phyloP scores from a whole-genome alignment of 208 protist genomes.

The Trypanosoma scelopori region DNA sequence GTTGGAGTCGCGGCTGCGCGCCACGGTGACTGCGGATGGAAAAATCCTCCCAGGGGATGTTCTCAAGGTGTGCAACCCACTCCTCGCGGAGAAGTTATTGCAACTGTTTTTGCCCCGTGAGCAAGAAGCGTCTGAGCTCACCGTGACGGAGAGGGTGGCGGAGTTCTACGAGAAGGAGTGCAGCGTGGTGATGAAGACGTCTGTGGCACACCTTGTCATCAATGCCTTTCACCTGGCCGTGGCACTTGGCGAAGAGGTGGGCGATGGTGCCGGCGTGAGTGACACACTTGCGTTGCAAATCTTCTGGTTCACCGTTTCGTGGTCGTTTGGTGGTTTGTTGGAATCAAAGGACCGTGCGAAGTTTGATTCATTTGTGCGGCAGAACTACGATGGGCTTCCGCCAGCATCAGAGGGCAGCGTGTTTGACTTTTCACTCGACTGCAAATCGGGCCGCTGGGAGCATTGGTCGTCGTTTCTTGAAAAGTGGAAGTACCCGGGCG shows the following conservation, averaged over 20 bases:
- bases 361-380: conserved; percentile 92
- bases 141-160: conserved; percentile 61
- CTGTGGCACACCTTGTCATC: conserved; percentile 83
- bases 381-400: conserved; percentile 55
- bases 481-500: conserved; percentile 92
- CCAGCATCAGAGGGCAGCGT: conserved; percentile 73
- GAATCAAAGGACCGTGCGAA: conserved; percentile 92
- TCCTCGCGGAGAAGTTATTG: conserved; percentile 82
- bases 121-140: conserved; percentile 39
- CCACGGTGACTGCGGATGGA: conserved; percentile 65
- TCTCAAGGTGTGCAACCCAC: conserved; percentile 64
- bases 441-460: conserved; percentile 88
- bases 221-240: conserved; percentile 93
- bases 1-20: conserved; percentile 76
- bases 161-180: conserved; percentile 92
- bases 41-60: conserved; percentile 83
- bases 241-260: conserved; percentile 81
- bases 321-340: conserved; percentile 94
- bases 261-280: conserved; percentile 72
- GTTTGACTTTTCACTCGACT: conserved; percentile 96
- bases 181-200: conserved; percentile 83
- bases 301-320: conserved; percentile 94
- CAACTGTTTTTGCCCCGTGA: conserved; percentile 70
- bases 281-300: conserved; percentile 90
- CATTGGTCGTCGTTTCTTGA: conserved; percentile 85